These are phyloP conservation scores for Brassica napus DNA, from an alignment of 345 rosid genomes.

Conservation along the genomic window DNA sequence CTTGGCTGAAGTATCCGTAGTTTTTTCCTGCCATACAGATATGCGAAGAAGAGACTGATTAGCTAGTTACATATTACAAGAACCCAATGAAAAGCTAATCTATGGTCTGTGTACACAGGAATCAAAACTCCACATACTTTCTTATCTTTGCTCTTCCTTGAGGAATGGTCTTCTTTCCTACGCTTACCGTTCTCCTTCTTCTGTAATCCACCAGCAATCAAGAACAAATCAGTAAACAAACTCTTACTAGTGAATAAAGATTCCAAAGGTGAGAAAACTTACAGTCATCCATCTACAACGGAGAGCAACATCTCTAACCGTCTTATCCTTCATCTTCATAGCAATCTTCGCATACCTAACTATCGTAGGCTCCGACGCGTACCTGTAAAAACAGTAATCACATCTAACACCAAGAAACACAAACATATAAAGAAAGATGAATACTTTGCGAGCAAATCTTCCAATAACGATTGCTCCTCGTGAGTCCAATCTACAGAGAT, in stretches of 20 bases:
- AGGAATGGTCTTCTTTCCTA: constrained; percentile 79
- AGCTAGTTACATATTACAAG: neutral
- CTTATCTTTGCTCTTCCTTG: constrained; percentile 78
- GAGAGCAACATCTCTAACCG: constrained; percentile 79
- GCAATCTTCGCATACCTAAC: constrained; percentile 85
- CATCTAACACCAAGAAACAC: too few relatives aligned
- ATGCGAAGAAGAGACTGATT: neutral
- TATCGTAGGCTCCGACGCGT: constrained; percentile 55
- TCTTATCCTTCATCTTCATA: constrained; percentile 69
- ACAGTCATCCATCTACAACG: constrained; percentile 90
- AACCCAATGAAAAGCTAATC: neutral
- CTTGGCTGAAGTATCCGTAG: constrained; percentile 64
- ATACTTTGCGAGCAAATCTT: constrained; percentile 64
- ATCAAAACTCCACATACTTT: constrained; percentile 46
- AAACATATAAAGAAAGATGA: too few relatives aligned
- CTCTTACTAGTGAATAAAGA: neutral
- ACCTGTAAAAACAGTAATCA: constrained; percentile 37
- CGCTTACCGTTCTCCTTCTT: constrained; percentile 81
- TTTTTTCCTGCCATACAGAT: constrained; percentile 61
- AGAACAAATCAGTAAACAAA: neutral
- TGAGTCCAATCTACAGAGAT: constrained; percentile 64
- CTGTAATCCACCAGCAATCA: constrained; percentile 45
- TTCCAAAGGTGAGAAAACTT: constrained; percentile 33
- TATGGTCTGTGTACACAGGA: neutral
- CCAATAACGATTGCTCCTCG: constrained; percentile 72